Evolutionary conservation across 495 filamentous ascomycete genomes (phyloP).

Genomic region (Aspergillus haitiensis): DNA sequence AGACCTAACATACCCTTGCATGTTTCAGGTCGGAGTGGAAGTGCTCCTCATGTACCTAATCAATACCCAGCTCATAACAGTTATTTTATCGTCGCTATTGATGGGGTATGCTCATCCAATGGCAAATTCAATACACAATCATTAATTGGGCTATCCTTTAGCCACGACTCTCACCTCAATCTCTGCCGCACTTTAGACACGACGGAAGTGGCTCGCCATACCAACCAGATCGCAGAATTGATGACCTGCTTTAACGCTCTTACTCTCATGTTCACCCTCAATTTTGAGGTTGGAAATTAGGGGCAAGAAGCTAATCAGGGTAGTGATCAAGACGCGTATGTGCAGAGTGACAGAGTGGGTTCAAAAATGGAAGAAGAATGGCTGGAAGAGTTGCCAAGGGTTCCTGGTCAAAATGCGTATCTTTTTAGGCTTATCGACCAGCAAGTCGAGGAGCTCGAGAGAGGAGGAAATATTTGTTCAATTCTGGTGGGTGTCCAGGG

Average conservation of each 20-base stretch:
- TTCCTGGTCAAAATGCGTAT: not conserved
- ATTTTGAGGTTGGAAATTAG: not conserved
- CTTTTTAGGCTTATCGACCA: not conserved
- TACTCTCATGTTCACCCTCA: not conserved
- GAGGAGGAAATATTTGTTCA: not conserved
- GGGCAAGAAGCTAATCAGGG: not conserved
- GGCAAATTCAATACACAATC: not conserved
- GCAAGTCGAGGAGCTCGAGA: not conserved
- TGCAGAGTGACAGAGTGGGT: slow-evolving; percentile 6
- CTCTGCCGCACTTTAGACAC: not conserved
- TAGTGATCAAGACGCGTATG: slow-evolving; percentile 3
- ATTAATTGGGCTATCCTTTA: not conserved
- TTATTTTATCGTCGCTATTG: slow-evolving; percentile 1
- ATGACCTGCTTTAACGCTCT: not conserved
- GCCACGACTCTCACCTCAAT: not conserved
- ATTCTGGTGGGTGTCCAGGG: not conserved
- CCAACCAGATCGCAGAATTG: not conserved
- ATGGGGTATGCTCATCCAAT: not conserved
- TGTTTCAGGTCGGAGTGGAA: slow-evolving; percentile 1
- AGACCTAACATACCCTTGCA: not conserved
- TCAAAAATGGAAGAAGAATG: slow-evolving; percentile 5
- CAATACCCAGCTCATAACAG: not conserved
- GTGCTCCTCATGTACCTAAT: not conserved
- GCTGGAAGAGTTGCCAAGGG: slow-evolving; percentile 5
- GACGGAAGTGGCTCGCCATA: not conserved